phyloP scores from a whole-genome alignment of 2,329 filamentous ascomycete genomes.

The Arthrinium puccinioides region DNA sequence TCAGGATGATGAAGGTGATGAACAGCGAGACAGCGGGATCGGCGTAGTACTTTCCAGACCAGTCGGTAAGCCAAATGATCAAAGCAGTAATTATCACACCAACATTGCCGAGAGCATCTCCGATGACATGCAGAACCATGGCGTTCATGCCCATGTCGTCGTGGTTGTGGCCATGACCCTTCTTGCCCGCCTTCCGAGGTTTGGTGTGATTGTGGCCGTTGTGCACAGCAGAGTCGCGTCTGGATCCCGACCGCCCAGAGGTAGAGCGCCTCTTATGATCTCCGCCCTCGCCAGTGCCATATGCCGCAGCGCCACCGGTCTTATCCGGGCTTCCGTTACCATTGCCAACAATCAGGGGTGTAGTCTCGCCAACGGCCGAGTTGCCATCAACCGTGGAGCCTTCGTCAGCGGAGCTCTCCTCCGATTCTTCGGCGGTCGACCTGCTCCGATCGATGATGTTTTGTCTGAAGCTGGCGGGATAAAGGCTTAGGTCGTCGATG shows the following conservation, averaged over 20 bases:
- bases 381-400: constrained; percentile 24
- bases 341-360: constrained; percentile 25
- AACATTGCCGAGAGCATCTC: constrained; percentile 79
- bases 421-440: constrained; percentile 48
- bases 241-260: constrained; percentile 18
- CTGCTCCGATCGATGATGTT: constrained; percentile 84
- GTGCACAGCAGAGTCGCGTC: constrained; percentile 52
- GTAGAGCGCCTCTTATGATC: constrained; percentile 20
- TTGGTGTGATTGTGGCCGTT: constrained; percentile 74
- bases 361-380: constrained; percentile 25
- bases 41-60: constrained; percentile 74
- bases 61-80: constrained; percentile 86
- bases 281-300: constrained; percentile 10
- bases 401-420: constrained; percentile 47
- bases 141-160: constrained; percentile 93
- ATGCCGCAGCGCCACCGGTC: constrained; percentile 15
- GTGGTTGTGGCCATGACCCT: constrained; percentile 63
- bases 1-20: constrained; percentile 75
- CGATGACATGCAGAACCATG: constrained; percentile 69
- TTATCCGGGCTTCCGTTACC: constrained; percentile 12
- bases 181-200: constrained; percentile 42
- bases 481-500: constrained; percentile 71
- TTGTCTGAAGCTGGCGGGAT: constrained; percentile 84
- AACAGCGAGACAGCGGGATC: constrained; percentile 89
- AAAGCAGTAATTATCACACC: constrained; percentile 78